Conservation (phyloP, 2,329 filamentous ascomycete species). For the Aspergillus sp. region DNA sequence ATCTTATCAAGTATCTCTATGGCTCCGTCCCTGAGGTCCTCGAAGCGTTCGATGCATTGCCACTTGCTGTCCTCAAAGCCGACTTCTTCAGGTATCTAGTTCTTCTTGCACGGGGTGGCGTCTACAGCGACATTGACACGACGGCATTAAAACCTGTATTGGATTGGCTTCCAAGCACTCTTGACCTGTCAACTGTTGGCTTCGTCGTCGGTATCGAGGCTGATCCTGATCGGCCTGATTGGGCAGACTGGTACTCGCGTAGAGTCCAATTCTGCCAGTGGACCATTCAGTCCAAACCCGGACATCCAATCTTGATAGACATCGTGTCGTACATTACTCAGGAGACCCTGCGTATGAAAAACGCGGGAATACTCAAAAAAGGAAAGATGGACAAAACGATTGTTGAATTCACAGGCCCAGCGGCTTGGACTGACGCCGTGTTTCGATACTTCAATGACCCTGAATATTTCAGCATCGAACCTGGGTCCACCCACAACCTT, state of each 20-base stretch:
- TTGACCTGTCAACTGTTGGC: conserved; percentile 76
- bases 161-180: conserved; percentile 80
- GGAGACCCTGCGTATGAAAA: conserved; percentile 73
- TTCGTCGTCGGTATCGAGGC: conserved; percentile 94
- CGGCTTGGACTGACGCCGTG: conserved; percentile 87
- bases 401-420: conserved; percentile 92
- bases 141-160: conserved; percentile 76
- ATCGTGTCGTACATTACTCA: conserved; percentile 84
- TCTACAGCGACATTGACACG: conserved; percentile 94
- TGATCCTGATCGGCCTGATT: conserved; percentile 88
- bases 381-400: conserved; percentile 69
- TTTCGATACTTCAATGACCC: conserved; percentile 94
- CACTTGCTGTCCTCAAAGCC: conserved; percentile 72
- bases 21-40: conserved; percentile 76
- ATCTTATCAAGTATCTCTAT: conserved; percentile 83
- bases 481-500: conserved; percentile 67
- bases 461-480: conserved; percentile 77
- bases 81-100: conserved; percentile 77
- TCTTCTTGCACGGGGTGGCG: conserved; percentile 72
- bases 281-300: conserved; percentile 95
- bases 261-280: conserved; percentile 98
- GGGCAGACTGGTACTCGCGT: conserved; percentile 93
- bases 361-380: conserved; percentile 61
- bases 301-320: conserved; percentile 86
- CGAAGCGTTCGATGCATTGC: conserved; percentile 72